phyloP scores from a whole-genome alignment of 352 stramenopile genomes.

The Phytophthora agathidicida region DNA sequence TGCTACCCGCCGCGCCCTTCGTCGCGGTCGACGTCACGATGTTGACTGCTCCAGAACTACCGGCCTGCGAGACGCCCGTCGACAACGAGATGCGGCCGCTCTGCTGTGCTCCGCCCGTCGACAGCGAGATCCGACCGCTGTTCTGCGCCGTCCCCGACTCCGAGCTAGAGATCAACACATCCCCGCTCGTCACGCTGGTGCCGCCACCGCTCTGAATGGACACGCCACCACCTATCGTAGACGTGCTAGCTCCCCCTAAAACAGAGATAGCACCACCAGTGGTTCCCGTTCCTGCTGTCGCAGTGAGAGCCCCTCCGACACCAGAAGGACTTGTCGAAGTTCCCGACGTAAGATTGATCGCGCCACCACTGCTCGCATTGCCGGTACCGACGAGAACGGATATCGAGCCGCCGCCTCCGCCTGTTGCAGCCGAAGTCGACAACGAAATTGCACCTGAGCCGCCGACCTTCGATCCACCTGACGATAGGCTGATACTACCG shows the following conservation, averaged over 20 bases:
- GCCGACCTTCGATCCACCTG: background rate
- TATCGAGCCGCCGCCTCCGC: conserved; percentile 7
- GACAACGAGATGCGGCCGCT: conserved; percentile 1
- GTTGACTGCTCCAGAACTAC: conserved; percentile 2
- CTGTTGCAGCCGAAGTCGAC: background rate
- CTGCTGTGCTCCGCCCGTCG: background rate
- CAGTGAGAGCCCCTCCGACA: conserved; percentile 4
- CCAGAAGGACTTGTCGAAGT: conserved; percentile 4
- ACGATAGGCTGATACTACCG: background rate
- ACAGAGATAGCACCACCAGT: conserved; percentile 14
- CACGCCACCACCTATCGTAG: conserved; percentile 16
- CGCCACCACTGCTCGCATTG: background rate
- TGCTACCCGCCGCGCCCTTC: background rate
- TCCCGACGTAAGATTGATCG: conserved; percentile 6
- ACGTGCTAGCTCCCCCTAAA: background rate
- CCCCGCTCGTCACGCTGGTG: conserved; percentile 8
- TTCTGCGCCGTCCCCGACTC: background rate
- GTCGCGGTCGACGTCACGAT: conserved; percentile 5
- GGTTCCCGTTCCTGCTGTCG: background rate
- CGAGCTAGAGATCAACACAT: conserved; percentile 16
- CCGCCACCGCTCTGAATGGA: conserved; percentile 26
- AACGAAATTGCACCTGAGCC: conserved; percentile 3
- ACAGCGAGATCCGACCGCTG: conserved; percentile 8
- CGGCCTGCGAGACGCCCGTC: conserved; percentile 6
- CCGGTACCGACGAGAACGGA: conserved; percentile 4